These are phyloP conservation scores for Nakaseomyces sp. DNA, from an alignment of 1,139 yeast genomes.

Conservation along the genomic window DNA sequence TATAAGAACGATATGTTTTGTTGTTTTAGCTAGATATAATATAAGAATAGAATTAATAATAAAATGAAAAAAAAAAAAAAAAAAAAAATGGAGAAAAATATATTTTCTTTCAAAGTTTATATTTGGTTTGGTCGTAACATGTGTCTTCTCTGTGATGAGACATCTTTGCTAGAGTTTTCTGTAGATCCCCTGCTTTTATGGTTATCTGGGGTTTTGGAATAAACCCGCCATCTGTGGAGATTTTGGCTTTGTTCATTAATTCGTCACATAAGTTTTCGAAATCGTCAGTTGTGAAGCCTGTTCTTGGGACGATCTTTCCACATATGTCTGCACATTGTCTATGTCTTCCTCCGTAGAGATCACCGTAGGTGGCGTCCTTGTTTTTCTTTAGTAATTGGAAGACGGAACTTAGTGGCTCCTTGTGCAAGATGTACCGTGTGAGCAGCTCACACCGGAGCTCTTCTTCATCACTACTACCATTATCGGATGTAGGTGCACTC, in stretches of 20 bases:
- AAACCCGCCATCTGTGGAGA: constrained; percentile 62
- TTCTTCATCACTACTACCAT: neutral
- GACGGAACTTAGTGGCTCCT: constrained; percentile 10
- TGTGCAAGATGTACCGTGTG: constrained; percentile 11
- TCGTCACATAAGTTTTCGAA: constrained; percentile 87
- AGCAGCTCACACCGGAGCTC: constrained; percentile 13
- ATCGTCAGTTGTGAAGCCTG: constrained; percentile 81
- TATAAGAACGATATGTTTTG: no score
- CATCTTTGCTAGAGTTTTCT: constrained; percentile 39
- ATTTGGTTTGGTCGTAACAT: no score
- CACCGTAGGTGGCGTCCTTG: neutral
- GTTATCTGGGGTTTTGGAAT: constrained; percentile 41
- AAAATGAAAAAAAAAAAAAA: neutral
- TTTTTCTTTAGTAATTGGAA: neutral
- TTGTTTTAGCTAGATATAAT: no score
- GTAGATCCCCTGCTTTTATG: constrained; percentile 66
- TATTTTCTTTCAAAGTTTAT: no score
- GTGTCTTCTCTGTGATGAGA: constrained; percentile 8
- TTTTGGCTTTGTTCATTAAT: constrained; percentile 80
- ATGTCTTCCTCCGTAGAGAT: neutral
- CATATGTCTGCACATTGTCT: constrained; percentile 37
- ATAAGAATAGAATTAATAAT: no score
- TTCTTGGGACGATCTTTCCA: constrained; percentile 91
- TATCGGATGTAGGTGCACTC: constrained; percentile 3
- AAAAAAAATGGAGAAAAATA: neutral